Percentiles rank a stretch among this genome's conserved stretches.
phyloP scores from a whole-genome alignment of 129 eudicot genomes.

The Helichrysum umbraculigerum region DNA sequence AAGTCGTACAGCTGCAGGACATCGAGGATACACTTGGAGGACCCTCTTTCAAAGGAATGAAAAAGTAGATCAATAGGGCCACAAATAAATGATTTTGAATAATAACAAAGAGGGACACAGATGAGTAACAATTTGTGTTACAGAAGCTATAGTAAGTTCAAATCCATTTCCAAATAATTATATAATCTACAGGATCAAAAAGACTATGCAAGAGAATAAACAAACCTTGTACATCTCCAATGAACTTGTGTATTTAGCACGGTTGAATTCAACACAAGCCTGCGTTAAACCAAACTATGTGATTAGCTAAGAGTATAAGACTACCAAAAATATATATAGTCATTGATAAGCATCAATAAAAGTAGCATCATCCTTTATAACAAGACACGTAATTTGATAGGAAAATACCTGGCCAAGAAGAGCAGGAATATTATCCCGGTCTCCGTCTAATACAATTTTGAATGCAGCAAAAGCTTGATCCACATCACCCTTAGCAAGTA shows the following conservation, averaged over 20 bases:
- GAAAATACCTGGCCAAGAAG: constrained; percentile 93
- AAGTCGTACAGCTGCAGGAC: constrained; percentile 92
- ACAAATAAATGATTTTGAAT: background rate
- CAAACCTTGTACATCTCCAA: constrained; percentile 93
- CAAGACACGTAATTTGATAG: background rate
- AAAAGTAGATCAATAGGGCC: constrained; percentile 15
- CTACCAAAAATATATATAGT: constrained; percentile 15
- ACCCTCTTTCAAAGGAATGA: constrained; percentile 61
- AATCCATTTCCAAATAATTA: constrained; percentile 17
- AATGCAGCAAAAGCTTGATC: constrained; percentile 93
- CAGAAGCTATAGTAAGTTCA: constrained; percentile 3
- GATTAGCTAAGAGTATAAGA: background rate
- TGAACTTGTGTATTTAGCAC: constrained; percentile 78
- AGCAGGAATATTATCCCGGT: constrained; percentile 92
- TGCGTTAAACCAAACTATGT: constrained; percentile 34
- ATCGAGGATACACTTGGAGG: constrained; percentile 80
- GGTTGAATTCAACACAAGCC: constrained; percentile 97
- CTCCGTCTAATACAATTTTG: constrained; percentile 92
- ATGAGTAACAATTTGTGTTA: constrained; percentile 19
- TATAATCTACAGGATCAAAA: constrained; percentile 23
- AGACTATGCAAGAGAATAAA: constrained; percentile 9
- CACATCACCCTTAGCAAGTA: constrained; percentile 93
- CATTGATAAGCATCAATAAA: constrained; percentile 9
- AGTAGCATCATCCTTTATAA: constrained; percentile 4
- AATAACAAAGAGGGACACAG: background rate